Percentiles rank a stretch among this genome's conserved stretches.
phyloP scores from a whole-genome alignment of 2,329 filamentous ascomycete species.

The Ceratocystis cubensis region DNA sequence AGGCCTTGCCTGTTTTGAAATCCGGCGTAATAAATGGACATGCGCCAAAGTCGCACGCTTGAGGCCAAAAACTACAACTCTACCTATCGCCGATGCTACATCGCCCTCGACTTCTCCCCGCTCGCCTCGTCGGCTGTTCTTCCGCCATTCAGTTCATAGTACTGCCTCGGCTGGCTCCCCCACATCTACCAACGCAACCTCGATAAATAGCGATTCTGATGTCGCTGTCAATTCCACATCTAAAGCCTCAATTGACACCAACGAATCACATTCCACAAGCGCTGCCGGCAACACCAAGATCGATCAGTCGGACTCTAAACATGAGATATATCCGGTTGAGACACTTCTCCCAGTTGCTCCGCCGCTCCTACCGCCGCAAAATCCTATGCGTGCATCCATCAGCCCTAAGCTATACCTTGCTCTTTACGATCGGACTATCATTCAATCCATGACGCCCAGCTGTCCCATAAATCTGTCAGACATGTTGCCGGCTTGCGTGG shows the following conservation, averaged over 20 bases:
- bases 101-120: constrained; percentile 32
- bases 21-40: constrained; percentile 73
- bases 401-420: constrained; percentile 60
- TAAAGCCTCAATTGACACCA: constrained; percentile 33
- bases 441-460: constrained; percentile 66
- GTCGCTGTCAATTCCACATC: constrained; percentile 30
- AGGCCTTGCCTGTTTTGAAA: constrained; percentile 67
- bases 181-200: constrained; percentile 20
- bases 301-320: background rate
- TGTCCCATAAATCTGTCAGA: constrained; percentile 80
- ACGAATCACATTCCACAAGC: constrained; percentile 5
- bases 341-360: constrained; percentile 59
- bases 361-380: constrained; percentile 58
- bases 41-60: constrained; percentile 52
- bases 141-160: constrained; percentile 35
- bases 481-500: constrained; percentile 66
- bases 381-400: constrained; percentile 68
- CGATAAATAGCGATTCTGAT: constrained; percentile 25
- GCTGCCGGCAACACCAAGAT: background rate
- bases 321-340: constrained; percentile 38
- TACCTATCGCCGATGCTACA: constrained; percentile 24
- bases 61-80: constrained; percentile 31
- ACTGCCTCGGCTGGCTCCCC: constrained; percentile 24
- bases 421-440: constrained; percentile 80
- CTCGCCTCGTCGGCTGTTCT: constrained; percentile 39